phyloP scores from a whole-genome alignment of 2,329 filamentous ascomycete species.

The Stachybotrys echinatus region DNA sequence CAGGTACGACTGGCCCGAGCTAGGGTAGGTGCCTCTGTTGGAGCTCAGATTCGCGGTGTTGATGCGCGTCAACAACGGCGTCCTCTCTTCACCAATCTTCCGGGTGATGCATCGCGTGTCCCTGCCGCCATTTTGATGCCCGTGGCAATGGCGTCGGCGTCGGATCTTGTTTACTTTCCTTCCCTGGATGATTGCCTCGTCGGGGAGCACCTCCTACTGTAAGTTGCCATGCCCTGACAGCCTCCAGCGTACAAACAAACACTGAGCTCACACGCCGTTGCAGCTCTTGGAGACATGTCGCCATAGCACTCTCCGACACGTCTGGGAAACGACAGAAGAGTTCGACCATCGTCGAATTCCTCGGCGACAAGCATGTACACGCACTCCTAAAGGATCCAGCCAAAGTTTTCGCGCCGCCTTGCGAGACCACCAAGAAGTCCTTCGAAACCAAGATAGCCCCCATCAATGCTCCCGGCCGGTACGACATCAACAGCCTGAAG shows the following conservation, averaged over 20 bases:
- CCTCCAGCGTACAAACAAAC: background rate
- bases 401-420: constrained; percentile 60
- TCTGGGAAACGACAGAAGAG: constrained; percentile 50
- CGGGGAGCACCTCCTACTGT: constrained; percentile 77
- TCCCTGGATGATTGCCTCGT: constrained; percentile 80
- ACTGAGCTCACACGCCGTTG: background rate
- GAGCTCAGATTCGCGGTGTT: constrained; percentile 14
- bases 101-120: constrained; percentile 33
- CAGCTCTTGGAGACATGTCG: constrained; percentile 59
- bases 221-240: constrained; percentile 32
- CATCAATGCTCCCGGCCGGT: constrained; percentile 67
- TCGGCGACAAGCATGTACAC: constrained; percentile 64
- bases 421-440: constrained; percentile 57
- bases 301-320: constrained; percentile 50
- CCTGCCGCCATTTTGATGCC: constrained; percentile 40
- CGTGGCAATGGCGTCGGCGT: constrained; percentile 64
- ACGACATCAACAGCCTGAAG: constrained; percentile 75
- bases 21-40: background rate
- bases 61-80: constrained; percentile 25
- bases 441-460: constrained; percentile 84
- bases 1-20: background rate
- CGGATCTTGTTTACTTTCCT: constrained; percentile 72
- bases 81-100: constrained; percentile 15
- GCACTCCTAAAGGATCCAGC: constrained; percentile 64
- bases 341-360: constrained; percentile 58